Conservation (phyloP, 306 rosid species). For the Casuarina cunninghamiana region DNA sequence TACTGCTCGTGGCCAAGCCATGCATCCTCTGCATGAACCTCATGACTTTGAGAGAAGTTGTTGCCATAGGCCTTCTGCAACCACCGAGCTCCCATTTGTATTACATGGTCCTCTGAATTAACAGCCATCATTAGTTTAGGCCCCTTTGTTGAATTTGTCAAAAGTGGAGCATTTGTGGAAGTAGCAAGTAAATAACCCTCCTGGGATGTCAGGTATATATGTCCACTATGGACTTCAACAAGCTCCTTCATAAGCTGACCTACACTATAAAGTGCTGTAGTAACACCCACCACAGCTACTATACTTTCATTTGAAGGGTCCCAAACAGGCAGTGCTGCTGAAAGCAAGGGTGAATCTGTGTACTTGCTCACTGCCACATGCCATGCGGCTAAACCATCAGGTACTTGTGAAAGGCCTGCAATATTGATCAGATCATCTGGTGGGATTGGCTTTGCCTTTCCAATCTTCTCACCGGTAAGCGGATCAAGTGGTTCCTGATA, state of each 20-base stretch:
- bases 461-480: constrained; percentile 75
- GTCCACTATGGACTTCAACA: constrained; percentile 87
- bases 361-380: constrained; percentile 96
- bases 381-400: constrained; percentile 97
- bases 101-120: constrained; percentile 65
- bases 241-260: constrained; percentile 96
- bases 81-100: constrained; percentile 75
- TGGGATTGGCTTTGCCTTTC: constrained; percentile 80
- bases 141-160: constrained; percentile 59
- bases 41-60: constrained; percentile 67
- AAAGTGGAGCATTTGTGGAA: constrained; percentile 76
- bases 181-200: constrained; percentile 92
- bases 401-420: constrained; percentile 84
- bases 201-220: constrained; percentile 87
- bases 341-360: constrained; percentile 89
- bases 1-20: constrained; percentile 67
- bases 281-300: constrained; percentile 96
- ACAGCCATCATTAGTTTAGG: constrained; percentile 81
- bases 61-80: constrained; percentile 63
- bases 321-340: constrained; percentile 95
- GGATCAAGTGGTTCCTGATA: constrained; percentile 94
- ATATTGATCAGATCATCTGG: constrained; percentile 88
- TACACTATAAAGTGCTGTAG: constrained; percentile 88
- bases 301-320: constrained; percentile 78
- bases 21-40: constrained; percentile 86